Percentiles rank a stretch among this genome's conserved stretches.
These are phyloP conservation scores for Leccinum rimulosum DNA, from an alignment of 768 basidiomycete genomes.

Conservation along the genomic window DNA sequence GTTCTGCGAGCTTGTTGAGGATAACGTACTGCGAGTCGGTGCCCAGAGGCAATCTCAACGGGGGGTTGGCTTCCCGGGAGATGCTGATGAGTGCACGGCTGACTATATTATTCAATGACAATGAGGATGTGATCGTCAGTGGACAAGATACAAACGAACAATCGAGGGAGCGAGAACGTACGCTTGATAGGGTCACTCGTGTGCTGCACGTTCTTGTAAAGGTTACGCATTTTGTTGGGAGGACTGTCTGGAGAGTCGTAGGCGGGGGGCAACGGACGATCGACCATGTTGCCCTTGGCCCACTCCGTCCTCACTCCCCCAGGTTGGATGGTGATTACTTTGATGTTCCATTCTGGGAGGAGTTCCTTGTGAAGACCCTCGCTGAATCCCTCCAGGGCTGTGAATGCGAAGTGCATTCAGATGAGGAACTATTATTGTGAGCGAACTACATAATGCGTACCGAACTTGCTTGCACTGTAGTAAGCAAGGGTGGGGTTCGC, in stretches of 20 bases:
- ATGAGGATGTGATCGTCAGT: neutral
- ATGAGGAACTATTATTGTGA: too few species aligned
- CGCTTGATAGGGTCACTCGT: conserved; percentile 13
- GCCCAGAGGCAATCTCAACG: conserved; percentile 22
- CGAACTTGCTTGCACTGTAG: conserved; percentile 25
- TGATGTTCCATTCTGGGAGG: conserved; percentile 27
- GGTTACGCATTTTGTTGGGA: conserved; percentile 9
- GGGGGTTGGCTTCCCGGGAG: conserved; percentile 19
- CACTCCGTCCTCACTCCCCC: conserved; percentile 22
- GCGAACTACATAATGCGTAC: neutral
- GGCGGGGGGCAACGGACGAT: conserved; percentile 12
- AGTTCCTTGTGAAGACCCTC: conserved; percentile 25
- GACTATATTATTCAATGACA: conserved; percentile 17
- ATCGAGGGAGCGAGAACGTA: neutral
- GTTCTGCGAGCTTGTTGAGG: conserved; percentile 14
- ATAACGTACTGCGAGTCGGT: conserved; percentile 17
- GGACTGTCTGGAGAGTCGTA: conserved; percentile 17
- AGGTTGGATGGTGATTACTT: conserved; percentile 20
- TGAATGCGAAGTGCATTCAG: neutral
- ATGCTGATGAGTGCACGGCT: conserved; percentile 14
- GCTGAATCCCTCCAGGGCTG: conserved; percentile 28
- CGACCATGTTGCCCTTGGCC: conserved; percentile 19
- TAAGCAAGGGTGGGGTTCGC: conserved; percentile 16
- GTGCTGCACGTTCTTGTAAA: neutral
- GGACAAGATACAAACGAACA: neutral